Evolutionary conservation across 192 early-diverging fungal species (phyloP).

Genomic region (Coemansia sp.): DNA sequence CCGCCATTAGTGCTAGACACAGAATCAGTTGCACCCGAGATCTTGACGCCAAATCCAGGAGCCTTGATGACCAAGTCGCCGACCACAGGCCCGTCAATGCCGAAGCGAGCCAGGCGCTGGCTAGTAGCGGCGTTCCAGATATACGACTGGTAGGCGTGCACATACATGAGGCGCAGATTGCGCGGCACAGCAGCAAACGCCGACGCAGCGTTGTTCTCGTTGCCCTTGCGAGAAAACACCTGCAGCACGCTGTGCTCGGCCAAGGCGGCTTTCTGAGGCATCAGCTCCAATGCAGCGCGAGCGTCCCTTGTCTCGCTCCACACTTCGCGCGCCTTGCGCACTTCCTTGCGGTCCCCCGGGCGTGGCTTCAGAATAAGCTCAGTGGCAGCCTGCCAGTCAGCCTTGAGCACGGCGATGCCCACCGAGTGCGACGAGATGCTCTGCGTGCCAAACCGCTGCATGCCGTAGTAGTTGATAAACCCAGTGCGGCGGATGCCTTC

Average conservation of each 20-base stretch:
- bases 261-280: conserved; percentile 64
- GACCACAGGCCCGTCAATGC: conserved; percentile 62
- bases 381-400: conserved; percentile 70
- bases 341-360: conserved; percentile 67
- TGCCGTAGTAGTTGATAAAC: conserved; percentile 98
- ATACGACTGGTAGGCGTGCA: conserved; percentile 94
- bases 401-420: conserved; percentile 73
- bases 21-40: background rate
- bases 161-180: conserved; percentile 88
- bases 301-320: conserved; percentile 73
- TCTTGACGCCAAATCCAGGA: conserved; percentile 3
- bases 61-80: conserved; percentile 82
- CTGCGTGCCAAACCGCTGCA: conserved; percentile 96
- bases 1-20: conserved; percentile 23
- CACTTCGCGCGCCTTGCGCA: conserved; percentile 63
- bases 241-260: conserved; percentile 77
- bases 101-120: conserved; percentile 70
- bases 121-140: conserved; percentile 91
- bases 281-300: conserved; percentile 58
- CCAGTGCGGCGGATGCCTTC: conserved; percentile 69
- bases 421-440: conserved; percentile 77
- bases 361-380: conserved; percentile 85
- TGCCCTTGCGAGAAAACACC: conserved; percentile 56
- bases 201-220: conserved; percentile 54
- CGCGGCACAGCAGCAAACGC: conserved; percentile 78